Base-by-base conservation (phyloP, 164 flowering plant genomes). In the Vitis rotundifolia region DNA sequence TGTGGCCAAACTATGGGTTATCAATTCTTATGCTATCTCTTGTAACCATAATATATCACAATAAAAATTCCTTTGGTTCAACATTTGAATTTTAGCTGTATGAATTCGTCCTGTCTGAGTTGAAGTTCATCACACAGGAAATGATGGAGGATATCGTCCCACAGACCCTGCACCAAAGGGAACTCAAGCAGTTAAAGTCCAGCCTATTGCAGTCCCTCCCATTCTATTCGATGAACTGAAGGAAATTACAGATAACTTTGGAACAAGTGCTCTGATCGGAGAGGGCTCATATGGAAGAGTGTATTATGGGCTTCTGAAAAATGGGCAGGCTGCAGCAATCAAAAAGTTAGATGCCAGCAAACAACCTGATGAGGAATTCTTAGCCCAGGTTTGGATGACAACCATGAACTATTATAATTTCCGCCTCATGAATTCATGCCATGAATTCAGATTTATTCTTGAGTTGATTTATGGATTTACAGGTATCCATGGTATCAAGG, bases 251-350 rank as follows among this genome's bases (percentile, higher is more conserved):
- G 90, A 87, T 28, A 85, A 85, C 76, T 93, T 90, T 79, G 91
- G 91, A 16, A 72, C 91, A 49, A 78, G 74, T 69, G 75, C 95
- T 59, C 79, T 93, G 78, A 88, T 93, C 68, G 97, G 98, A 67
- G 98, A 94, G 71, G 98, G 97, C 14, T 94, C 97, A 63, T 94
- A 91, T 78, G 98, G 98, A 64, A 88, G 92, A 79, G 98, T 94
- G 44, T 91, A 88, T 71, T 83, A 87, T 82, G 98, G 97, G 9
- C 71, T 81, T 59, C 84, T 94, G 48, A 87, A 74, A 74, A 89
- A 72, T 82, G 96, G 86, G 54, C 80, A 73, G 70, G 79, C 86
- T 71, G 89, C 91, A 37, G 98, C 96, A 18, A 86, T 94, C 2
- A 94, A 94, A 75, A 94, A 91, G 73, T 74, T 94, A 69, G 98